Percentiles rank a stretch among this genome's conserved stretches.
These are phyloP conservation scores for Nemania diffusa DNA, from an alignment of 2,329 filamentous ascomycete species.

Conservation along the genomic window DNA sequence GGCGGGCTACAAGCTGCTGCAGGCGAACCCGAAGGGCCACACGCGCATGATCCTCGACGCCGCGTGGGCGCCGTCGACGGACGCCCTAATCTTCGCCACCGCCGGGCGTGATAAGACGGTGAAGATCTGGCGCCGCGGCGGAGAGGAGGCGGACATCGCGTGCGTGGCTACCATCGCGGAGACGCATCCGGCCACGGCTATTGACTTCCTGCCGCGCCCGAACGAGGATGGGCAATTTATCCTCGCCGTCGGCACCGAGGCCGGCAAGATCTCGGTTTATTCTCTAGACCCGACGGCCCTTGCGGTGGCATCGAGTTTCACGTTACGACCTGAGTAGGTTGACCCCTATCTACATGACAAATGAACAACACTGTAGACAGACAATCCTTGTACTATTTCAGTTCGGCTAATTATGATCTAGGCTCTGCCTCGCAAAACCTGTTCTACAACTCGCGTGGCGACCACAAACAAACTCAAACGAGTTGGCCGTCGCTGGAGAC, in stretches of 20 bases:
- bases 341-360: background rate
- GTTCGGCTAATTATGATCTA: conserved; percentile 44
- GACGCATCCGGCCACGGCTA: conserved; percentile 73
- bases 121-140: conserved; percentile 71
- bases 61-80: conserved; percentile 75
- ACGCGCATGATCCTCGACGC: conserved; percentile 91
- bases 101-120: conserved; percentile 90
- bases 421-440: conserved; percentile 69
- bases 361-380: background rate
- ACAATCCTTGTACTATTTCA: background rate
- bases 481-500: conserved; percentile 67
- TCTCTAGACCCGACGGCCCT: conserved; percentile 54
- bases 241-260: conserved; percentile 69
- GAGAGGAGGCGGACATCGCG: conserved; percentile 56
- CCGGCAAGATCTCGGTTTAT: conserved; percentile 59
- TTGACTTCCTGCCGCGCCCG: conserved; percentile 68
- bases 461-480: conserved; percentile 54
- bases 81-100: conserved; percentile 74
- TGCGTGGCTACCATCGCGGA: conserved; percentile 65
- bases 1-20: conserved; percentile 66
- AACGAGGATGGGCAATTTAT: conserved; percentile 50
- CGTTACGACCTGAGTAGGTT: conserved; percentile 55
- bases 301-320: conserved; percentile 51
- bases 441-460: conserved; percentile 77
- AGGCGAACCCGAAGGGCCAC: conserved; percentile 85